Base-by-base conservation (phyloP, 2,329 filamentous ascomycete genomes). In the Epichloe sibirici region DNA sequence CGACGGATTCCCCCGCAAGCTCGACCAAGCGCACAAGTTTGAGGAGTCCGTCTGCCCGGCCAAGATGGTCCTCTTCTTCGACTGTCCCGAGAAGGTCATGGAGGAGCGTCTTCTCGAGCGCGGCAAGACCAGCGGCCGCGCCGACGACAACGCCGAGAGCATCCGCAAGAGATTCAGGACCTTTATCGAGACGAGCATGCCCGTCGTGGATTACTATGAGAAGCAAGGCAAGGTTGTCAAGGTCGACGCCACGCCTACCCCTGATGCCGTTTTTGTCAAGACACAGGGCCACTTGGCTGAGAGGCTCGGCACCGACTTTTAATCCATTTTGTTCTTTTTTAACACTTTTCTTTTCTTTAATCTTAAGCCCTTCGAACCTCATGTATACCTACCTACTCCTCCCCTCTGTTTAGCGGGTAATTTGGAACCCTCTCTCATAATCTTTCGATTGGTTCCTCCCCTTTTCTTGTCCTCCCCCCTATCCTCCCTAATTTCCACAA, bases 121-220 rank as follows among this genome's bases (percentile, higher is more conserved):
- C 49, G 93, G 91, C 57, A 88, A 95, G 82, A 97, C 91, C 15
- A 90, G 86, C 64, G 93, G 93, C 43, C 79, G 93, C 58, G 75
- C 85, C 49, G 93, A 98, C 69, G 93, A 98, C 73, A 98, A 98
- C 67, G 85, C 83, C 52, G 93, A 95, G 71, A 90, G 84, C 64
- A 98, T 97, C 69, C 85, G 87, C 74, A 98, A 98, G 83, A 81
- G 93, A 53, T 98, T 98, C 78, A 83, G 82, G 65, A 90, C 86
- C 4, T 98, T 97, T 66, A 75, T 94, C 62, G 90, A 97, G 71
- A 95, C 90, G 2, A 95, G 89, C 72, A 96, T 97, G 91, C 93
- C 93, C 28, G 93, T 97, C 46, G 89, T 98, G 51, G 79, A 95
- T 61, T 81, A 88, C 66, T 97, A 86, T 68, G 83, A 85, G 64